A percentile compares a stretch with the other conserved stretches of the same genome.
Conservation (phyloP, 2,329 filamentous ascomycete genomes). For the Chaetomium strumarium region DNA sequence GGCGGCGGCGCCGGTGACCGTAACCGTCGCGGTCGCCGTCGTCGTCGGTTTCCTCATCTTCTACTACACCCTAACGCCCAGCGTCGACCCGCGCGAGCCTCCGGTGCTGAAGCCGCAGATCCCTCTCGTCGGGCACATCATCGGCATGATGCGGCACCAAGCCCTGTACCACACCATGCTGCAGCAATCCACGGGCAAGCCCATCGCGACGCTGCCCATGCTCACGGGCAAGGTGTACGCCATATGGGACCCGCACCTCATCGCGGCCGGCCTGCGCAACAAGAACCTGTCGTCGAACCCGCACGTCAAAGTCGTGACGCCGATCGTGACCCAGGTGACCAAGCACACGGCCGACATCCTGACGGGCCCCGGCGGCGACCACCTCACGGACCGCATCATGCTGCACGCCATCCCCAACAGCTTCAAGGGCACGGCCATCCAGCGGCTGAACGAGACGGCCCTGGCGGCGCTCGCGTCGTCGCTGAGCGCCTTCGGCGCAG, state of each 20-base stretch:
- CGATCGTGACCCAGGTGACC: background rate
- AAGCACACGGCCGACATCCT: background rate
- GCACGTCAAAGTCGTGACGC: background rate
- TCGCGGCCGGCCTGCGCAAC: conserved; percentile 12
- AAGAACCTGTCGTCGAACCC: conserved; percentile 14
- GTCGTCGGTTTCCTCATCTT: background rate
- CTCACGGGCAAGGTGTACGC: conserved; percentile 20
- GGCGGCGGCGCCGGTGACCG: background rate
- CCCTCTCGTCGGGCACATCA: conserved; percentile 19
- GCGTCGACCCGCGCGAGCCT: conserved; percentile 17
- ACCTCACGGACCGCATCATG: conserved; percentile 4
- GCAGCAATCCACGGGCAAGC: background rate
- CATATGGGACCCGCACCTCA: conserved; percentile 16
- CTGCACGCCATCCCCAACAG: background rate
- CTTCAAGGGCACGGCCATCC: background rate
- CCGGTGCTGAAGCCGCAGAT: conserved; percentile 13
- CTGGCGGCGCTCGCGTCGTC: background rate
- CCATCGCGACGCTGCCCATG: conserved; percentile 19
- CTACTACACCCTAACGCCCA: background rate
- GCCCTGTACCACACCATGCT: conserved; percentile 9
- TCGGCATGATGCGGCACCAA: conserved; percentile 16
- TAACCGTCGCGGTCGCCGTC: background rate
- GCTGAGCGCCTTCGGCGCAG: background rate
- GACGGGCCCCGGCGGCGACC: background rate
- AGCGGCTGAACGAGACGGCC: conserved; percentile 2